Base-by-base conservation (phyloP, 768 basidiomycete genomes). In the Botryobasidium botryosum region DNA sequence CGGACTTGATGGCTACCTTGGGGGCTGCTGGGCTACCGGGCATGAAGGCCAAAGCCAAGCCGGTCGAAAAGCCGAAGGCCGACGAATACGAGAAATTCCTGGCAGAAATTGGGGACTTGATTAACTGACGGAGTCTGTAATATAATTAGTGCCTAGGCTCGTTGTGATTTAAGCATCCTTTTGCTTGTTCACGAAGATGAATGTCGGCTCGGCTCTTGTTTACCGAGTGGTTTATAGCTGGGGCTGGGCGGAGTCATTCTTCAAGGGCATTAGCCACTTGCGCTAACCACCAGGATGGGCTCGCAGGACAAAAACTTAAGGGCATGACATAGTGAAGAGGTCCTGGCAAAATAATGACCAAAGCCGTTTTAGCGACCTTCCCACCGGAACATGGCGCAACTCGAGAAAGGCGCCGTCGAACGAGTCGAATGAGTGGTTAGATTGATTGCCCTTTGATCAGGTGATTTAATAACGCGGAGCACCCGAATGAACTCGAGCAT, bases 11-110 rank as follows among this genome's bases (percentile, higher is more conserved):
- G 40, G 46, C 28, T 21, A 36, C 49, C 3, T 15, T 50, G 13
- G 33, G 47, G 28, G 6, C 21, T 13, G 48, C 18, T 10, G 46
- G 46, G 13, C 33, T 25, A 15, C 17, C 17, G 13, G n/a, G 37
- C 8, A n/a, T n/a, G n/a, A 25, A 23, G 27, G 26, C 18, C 6
- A 47, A 46, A 37, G 29, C 26, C 8, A 28, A 48, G 26, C n/a
- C n/a, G n/a, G n/a, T n/a, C n/a, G n/a, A n/a, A n/a, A n/a, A n/a
- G n/a, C n/a, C n/a, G 31, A 32, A 44, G 31, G 28, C 20, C 17
- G 47, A 48, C 48, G 47, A 48, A 35, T 48, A 48, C 28, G 47
- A 48, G 5, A 21, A 17, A n/a, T 48, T 48, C 31, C 26, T 48
- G 47, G 47, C 39, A 21, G 47, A 48, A 23, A 23, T 47, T 32